A percentile compares a stretch with the other conserved stretches of the same genome.
Evolutionary conservation across 2,329 filamentous ascomycete species (phyloP).

Genomic region (Dryadomyces sulphureus): DNA sequence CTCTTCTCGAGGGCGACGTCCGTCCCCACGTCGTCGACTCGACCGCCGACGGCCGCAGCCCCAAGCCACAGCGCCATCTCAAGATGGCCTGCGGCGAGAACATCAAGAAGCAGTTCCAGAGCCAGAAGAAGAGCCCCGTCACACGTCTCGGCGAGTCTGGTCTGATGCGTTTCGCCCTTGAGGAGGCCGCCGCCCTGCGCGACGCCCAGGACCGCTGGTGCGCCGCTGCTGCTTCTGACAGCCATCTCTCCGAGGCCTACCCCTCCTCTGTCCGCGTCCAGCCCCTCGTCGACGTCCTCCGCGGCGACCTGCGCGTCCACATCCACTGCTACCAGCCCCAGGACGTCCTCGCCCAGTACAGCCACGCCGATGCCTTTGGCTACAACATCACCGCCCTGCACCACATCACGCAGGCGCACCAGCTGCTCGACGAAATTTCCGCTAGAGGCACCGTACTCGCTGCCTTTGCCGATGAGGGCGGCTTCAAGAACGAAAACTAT

Average conservation of each 20-base stretch:
- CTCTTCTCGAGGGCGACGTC: slow-evolving; percentile 16
- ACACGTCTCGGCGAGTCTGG: slow-evolving; percentile 22
- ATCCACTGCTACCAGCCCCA: slow-evolving; percentile 29
- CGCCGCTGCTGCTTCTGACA: neutral
- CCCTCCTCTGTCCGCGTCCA: slow-evolving; percentile 24
- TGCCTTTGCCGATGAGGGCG: slow-evolving; percentile 24
- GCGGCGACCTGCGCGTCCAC: slow-evolving; percentile 25
- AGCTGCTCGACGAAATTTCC: slow-evolving; percentile 22
- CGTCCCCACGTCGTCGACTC: slow-evolving; percentile 21
- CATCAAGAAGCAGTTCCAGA: slow-evolving; percentile 21
- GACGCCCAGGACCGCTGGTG: slow-evolving; percentile 20
- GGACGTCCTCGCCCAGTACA: slow-evolving; percentile 27
- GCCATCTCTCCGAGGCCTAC: slow-evolving; percentile 4
- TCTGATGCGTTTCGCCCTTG: slow-evolving; percentile 16
- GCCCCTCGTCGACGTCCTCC: slow-evolving; percentile 23
- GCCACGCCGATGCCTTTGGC: slow-evolving; percentile 26
- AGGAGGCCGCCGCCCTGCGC: slow-evolving; percentile 23
- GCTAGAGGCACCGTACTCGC: slow-evolving; percentile 26
- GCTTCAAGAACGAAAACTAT: slow-evolving; percentile 28
- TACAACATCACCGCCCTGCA: slow-evolving; percentile 26
- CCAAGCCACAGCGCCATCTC: slow-evolving; percentile 22
- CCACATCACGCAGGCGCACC: slow-evolving; percentile 24
- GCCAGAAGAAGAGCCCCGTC: slow-evolving; percentile 10
- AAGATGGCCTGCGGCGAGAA: slow-evolving; percentile 33
- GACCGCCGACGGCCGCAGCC: slow-evolving; percentile 21